These are phyloP conservation scores for Heracleum sosnowskyi DNA, from an alignment of 129 eudicot species.

Conservation along the genomic window DNA sequence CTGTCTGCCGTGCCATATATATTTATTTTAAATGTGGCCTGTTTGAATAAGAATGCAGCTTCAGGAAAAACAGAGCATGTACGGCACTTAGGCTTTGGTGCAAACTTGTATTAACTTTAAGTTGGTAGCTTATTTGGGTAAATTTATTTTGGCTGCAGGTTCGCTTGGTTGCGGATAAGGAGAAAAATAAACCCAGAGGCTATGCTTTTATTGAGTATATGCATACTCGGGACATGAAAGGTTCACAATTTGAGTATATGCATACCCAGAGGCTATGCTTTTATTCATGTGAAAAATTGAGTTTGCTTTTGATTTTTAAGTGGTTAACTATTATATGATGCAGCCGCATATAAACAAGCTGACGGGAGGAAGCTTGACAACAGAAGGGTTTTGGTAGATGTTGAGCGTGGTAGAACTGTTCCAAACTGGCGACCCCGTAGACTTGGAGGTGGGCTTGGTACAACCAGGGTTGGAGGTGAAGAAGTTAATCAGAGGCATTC, in stretches of 20 bases:
- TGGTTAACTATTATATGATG: not conserved
- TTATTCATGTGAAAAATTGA: not conserved
- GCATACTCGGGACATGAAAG: conserved; percentile 99
- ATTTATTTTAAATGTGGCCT: conserved; percentile 33
- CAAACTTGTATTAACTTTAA: not conserved
- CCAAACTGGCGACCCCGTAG: conserved; percentile 98
- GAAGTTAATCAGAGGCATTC: conserved; percentile 55
- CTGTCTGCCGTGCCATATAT: conserved; percentile 89
- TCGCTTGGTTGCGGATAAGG: conserved; percentile 71
- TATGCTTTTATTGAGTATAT: conserved; percentile 88
- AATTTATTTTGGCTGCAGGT: conserved; percentile 51
- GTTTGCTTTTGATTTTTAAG: conserved; percentile 10
- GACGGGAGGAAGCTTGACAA: conserved; percentile 96
- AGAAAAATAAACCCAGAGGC: conserved; percentile 80
- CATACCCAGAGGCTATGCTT: no score
- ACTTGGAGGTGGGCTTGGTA: conserved; percentile 97
- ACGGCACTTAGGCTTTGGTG: conserved; percentile 3
- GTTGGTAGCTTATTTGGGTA: conserved; percentile 4
- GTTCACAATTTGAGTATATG: conserved; percentile 35
- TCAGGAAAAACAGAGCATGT: conserved; percentile 17
- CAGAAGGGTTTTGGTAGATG: conserved; percentile 93
- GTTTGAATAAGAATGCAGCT: conserved; percentile 16
- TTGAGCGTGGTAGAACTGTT: conserved; percentile 97
- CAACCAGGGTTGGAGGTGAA: conserved; percentile 92
- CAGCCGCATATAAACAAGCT: conserved; percentile 99